Conservation (phyloP, 257 asterid genomes). For the Mentha longifolia region DNA sequence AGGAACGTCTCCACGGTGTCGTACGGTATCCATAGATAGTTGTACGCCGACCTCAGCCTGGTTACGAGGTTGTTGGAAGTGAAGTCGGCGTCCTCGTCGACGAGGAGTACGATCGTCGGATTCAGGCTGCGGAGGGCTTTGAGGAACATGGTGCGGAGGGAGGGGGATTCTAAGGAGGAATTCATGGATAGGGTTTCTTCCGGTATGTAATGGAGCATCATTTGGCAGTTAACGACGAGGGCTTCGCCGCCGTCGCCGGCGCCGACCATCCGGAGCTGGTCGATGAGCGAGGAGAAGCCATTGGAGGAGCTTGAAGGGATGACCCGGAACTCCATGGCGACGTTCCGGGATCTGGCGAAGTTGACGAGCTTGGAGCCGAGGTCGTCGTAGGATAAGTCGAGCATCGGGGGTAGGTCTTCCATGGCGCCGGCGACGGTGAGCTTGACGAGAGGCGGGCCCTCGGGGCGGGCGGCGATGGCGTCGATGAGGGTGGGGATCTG, state of each 20-base stretch:
- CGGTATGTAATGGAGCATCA: slow-evolving; percentile 88
- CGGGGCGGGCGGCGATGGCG: slow-evolving; percentile 59
- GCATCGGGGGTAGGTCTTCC: slow-evolving; percentile 79
- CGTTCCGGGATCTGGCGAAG: slow-evolving; percentile 73
- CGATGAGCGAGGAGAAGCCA: slow-evolving; percentile 68
- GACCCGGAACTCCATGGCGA: slow-evolving; percentile 66
- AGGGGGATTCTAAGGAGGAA: background rate
- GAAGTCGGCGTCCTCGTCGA: slow-evolving; percentile 93
- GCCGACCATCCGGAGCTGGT: slow-evolving; percentile 48
- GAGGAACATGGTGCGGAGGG: slow-evolving; percentile 57
- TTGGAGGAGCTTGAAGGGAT: slow-evolving; percentile 58
- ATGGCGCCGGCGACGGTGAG: slow-evolving; percentile 71
- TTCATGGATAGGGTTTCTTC: slow-evolving; percentile 57
- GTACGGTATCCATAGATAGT: slow-evolving; percentile 91
- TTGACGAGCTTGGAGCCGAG: slow-evolving; percentile 68
- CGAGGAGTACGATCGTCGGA: slow-evolving; percentile 62
- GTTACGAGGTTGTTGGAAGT: slow-evolving; percentile 64
- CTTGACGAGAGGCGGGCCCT: slow-evolving; percentile 66
- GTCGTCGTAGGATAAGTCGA: slow-evolving; percentile 80
- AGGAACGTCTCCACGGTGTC: slow-evolving; percentile 84
- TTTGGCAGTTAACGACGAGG: slow-evolving; percentile 79
- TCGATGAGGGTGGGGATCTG: slow-evolving; percentile 94
- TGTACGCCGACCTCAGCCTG: slow-evolving; percentile 78
- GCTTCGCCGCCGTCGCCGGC: slow-evolving; percentile 60
- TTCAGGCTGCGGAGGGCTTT: slow-evolving; percentile 59